Percentiles rank a stretch among this genome's conserved stretches.
Conservation (phyloP, 1,139 yeast genomes). For the Meyerozyma smithsonii region DNA sequence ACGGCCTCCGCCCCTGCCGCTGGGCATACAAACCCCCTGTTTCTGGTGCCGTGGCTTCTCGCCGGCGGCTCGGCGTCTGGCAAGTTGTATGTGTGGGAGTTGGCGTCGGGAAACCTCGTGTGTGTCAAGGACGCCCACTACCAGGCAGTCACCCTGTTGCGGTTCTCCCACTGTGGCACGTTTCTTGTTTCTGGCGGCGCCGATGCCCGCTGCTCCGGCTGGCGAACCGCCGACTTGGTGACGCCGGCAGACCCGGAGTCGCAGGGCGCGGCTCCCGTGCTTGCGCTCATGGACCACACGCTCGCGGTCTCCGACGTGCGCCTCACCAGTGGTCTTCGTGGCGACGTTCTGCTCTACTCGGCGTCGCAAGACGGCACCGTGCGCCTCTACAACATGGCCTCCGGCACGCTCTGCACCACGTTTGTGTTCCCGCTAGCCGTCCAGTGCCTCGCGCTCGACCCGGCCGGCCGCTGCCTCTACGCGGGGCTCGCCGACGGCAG, state of each 20-base stretch:
- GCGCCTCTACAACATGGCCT: conserved; percentile 52
- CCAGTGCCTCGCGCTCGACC: conserved; percentile 64
- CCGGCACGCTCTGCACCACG: conserved; percentile 54
- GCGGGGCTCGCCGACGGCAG: conserved; percentile 65
- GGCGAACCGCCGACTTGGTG: conserved; percentile 65
- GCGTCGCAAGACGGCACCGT: conserved; percentile 74
- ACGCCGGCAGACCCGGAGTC: conserved; percentile 22
- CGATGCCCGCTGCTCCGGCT: conserved; percentile 75
- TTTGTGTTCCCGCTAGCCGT: conserved; percentile 62
- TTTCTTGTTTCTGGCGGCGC: conserved; percentile 71
- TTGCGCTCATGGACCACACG: conserved; percentile 63
- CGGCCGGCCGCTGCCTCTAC: conserved; percentile 73
- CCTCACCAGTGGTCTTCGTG: conserved; percentile 43
- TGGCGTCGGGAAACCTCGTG: conserved; percentile 70
- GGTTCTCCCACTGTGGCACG: conserved; percentile 61
- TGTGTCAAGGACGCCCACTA: conserved; percentile 81
- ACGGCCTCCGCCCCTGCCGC: too few relatives aligned
- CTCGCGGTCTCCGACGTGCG: conserved; percentile 63
- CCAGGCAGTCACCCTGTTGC: conserved; percentile 61
- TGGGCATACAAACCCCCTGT: too few relatives aligned
- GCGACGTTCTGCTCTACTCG: conserved; percentile 65
- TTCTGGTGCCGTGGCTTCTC: conserved; percentile 60
- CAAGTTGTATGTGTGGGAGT: conserved; percentile 78
- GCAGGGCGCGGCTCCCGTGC: neutral
- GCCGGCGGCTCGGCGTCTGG: conserved; percentile 74